Evolutionary conservation across 169 alveolate species (phyloP).

Genomic region (Eimeria zaria): DNA sequence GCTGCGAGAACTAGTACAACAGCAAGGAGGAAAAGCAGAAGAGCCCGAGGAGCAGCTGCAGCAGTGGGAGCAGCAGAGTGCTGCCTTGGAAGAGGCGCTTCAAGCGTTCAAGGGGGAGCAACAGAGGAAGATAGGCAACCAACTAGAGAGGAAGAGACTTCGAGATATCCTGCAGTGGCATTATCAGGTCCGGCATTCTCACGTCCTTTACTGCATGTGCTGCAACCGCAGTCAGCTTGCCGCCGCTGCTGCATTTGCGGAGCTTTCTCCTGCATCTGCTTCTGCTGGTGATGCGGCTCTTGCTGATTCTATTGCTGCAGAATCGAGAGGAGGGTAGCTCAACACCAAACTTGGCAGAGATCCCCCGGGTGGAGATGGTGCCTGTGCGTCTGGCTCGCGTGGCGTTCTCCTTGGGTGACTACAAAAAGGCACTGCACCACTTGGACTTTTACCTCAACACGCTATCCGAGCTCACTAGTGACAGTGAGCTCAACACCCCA

Average conservation of each 20-base stretch:
- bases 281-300: neutral
- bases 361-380: slow-evolving; percentile 69
- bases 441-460: slow-evolving; percentile 79
- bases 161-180: slow-evolving; percentile 77
- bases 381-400: slow-evolving; percentile 79
- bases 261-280: neutral
- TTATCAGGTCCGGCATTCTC: slow-evolving; percentile 46
- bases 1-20: slow-evolving; percentile 67
- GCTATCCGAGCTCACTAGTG: slow-evolving; percentile 80
- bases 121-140: slow-evolving; percentile 80
- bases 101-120: slow-evolving; percentile 83
- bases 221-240: neutral
- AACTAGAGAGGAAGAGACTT: slow-evolving; percentile 76
- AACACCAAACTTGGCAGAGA: slow-evolving; percentile 69
- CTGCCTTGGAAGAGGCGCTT: slow-evolving; percentile 76
- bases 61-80: slow-evolving; percentile 75
- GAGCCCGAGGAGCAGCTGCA: slow-evolving; percentile 62
- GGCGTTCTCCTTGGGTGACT: slow-evolving; percentile 72
- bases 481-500: slow-evolving; percentile 51
- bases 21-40: slow-evolving; percentile 56
- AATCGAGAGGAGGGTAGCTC: slow-evolving; percentile 62
- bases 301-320: slow-evolving; percentile 38
- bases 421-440: slow-evolving; percentile 82
- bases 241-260: neutral
- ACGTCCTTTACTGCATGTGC: neutral